These are phyloP conservation scores for Trichosporon asahii DNA, from an alignment of 1,284 basidiomycete species.

Conservation along the genomic window DNA sequence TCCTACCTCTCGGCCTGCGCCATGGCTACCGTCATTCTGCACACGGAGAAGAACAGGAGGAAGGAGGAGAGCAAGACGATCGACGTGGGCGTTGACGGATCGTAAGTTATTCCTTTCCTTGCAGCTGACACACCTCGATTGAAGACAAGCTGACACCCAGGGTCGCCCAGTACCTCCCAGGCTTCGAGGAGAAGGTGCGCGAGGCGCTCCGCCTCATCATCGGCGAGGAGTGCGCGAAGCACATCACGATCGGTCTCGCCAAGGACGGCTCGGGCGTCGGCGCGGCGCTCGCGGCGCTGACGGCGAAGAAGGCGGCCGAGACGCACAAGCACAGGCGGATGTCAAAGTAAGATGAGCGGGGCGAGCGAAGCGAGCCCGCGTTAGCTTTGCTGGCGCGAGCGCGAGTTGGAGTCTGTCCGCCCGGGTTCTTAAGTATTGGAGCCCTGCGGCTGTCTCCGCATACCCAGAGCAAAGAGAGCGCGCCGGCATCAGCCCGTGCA, in stretches of 20 bases:
- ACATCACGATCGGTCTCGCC: slow-evolving; percentile 81
- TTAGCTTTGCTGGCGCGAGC: no score
- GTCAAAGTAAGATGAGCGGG: background rate
- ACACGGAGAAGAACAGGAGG: slow-evolving; percentile 64
- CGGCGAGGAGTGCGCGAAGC: slow-evolving; percentile 71
- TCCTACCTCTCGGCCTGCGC: slow-evolving; percentile 80
- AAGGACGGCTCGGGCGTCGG: slow-evolving; percentile 98
- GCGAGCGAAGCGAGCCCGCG: background rate
- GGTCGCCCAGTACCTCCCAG: slow-evolving; percentile 85
- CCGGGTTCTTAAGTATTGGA: no score
- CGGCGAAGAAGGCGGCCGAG: slow-evolving; percentile 51
- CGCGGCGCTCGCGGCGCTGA: slow-evolving; percentile 51
- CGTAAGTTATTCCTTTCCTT: slow-evolving; percentile 53
- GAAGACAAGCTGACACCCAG: slow-evolving; percentile 52
- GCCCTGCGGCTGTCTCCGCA: no score
- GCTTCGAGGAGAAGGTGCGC: slow-evolving; percentile 71
- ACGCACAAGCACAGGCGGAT: slow-evolving; percentile 9
- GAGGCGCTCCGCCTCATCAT: slow-evolving; percentile 71
- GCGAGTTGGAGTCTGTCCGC: no score
- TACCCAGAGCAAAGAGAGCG: no score
- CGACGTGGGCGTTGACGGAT: slow-evolving; percentile 83
- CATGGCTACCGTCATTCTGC: slow-evolving; percentile 77
- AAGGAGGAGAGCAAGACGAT: slow-evolving; percentile 57
- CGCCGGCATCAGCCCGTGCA: no score
- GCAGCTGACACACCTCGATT: background rate